Base-by-base conservation (phyloP, 2,329 filamentous ascomycete genomes). In the Fusarium brevicatenulatum region DNA sequence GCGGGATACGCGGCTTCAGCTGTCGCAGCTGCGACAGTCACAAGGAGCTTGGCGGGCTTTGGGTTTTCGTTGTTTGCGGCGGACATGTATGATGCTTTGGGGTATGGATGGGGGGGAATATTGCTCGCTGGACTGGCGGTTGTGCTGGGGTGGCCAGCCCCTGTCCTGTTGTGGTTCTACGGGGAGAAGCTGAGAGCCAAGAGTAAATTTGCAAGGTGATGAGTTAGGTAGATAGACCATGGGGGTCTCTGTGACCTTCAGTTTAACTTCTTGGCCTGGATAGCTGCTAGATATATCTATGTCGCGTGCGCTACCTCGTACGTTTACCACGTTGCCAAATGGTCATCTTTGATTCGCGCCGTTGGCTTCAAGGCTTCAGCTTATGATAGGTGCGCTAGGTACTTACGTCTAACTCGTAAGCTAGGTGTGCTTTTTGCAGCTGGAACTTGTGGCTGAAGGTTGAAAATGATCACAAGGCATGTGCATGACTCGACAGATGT, bases 331-430 rank as follows among this genome's bases (percentile, higher is more conserved):
- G 28, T 49, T 49, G 21, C 21, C 4, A 9, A 9, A 10, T 3
- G 23, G 16, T 34, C 9, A 5, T n/a, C 30, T n/a, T 49, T 50
- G 15, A 50, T 50, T 50, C 21, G 46, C 21, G 28, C 6, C 16
- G 46, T 34, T 21, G 1, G 7, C 30, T 32, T 50, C 15, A 16
- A 23, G 21, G 6, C 13, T 9, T n/a, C 4, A 23, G 30, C 30
- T 23, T 18, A 23, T 18, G 21, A 50, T 32, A 34, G 21, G 30
- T 5, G 28, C 30, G 28, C 6, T 13, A 34, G 7, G 23, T 1
- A 18, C 7, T 18, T 0, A 10, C 1, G 40, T 16, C n/a, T 16
- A 16, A 43, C 7, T 16, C 28, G n/a, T 16, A 0, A 42, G 9
- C 40, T 19, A 42, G n/a, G 4, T 19, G 9, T 0, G 4, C 16